Evolutionary conservation across 2,329 filamentous ascomycete genomes (phyloP).

Genomic region (Samsoniella hepiali): DNA sequence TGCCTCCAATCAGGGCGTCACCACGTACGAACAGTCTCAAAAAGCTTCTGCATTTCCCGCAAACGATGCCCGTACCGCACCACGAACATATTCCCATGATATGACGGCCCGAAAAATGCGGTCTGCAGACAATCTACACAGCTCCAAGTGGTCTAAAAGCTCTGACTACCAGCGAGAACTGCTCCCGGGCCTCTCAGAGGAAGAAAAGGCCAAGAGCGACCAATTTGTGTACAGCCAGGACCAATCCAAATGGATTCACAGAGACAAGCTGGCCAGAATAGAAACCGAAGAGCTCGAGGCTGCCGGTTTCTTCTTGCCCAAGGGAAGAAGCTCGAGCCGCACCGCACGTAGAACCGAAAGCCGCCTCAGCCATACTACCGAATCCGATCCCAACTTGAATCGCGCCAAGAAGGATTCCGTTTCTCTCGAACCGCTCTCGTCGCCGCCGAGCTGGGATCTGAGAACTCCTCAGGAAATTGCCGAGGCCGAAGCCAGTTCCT

Average conservation of each 20-base stretch:
- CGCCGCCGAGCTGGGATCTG: conserved; percentile 63
- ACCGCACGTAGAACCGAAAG: conserved; percentile 36
- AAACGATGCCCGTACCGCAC: conserved; percentile 1
- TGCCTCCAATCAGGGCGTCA: neutral
- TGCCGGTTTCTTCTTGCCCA: conserved; percentile 64
- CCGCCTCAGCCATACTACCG: conserved; percentile 33
- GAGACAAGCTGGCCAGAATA: conserved; percentile 78
- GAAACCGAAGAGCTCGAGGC: conserved; percentile 78
- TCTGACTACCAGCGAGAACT: conserved; percentile 24
- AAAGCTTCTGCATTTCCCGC: conserved; percentile 5
- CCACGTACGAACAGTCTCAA: conserved; percentile 6
- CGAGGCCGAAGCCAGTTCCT: conserved; percentile 50
- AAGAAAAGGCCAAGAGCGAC: conserved; percentile 29
- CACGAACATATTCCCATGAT: conserved; percentile 19
- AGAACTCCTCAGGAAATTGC: conserved; percentile 76
- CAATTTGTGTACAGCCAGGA: conserved; percentile 44
- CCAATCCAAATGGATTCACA: conserved; percentile 77
- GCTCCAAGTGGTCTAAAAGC: conserved; percentile 25
- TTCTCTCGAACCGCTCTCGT: conserved; percentile 36
- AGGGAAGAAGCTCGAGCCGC: conserved; percentile 51
- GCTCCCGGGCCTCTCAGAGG: conserved; percentile 24
- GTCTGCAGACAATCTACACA: conserved; percentile 34
- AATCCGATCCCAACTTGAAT: conserved; percentile 29
- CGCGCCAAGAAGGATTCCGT: conserved; percentile 46
- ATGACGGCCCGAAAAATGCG: conserved; percentile 34